Conservation (phyloP, 1,284 basidiomycete genomes). For the Melampsora americana region DNA sequence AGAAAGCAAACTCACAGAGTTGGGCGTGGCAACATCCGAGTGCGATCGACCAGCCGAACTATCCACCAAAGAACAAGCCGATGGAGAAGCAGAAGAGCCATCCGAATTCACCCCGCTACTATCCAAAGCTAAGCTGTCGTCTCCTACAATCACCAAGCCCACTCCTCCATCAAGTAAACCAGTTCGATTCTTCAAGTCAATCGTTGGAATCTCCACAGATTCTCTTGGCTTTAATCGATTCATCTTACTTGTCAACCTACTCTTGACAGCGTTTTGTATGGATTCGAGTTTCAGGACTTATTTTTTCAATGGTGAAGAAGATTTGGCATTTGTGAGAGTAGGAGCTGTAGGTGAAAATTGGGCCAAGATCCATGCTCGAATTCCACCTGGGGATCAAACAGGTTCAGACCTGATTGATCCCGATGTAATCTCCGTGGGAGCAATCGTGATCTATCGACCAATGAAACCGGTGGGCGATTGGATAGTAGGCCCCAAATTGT, state of each 20-base stretch:
- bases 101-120: neutral
- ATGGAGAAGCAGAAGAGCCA: neutral
- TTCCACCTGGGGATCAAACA: conserved; percentile 55
- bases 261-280: conserved; percentile 59
- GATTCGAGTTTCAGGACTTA: conserved; percentile 61
- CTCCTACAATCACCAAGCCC: neutral
- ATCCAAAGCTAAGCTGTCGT: neutral
- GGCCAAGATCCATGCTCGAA: conserved; percentile 65
- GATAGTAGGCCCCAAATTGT: conserved; percentile 13
- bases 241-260: conserved; percentile 59
- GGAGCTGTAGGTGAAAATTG: conserved; percentile 66
- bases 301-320: conserved; percentile 60
- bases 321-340: conserved; percentile 65
- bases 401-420: neutral
- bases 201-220: conserved; percentile 45
- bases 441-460: conserved; percentile 31
- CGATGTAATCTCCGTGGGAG: neutral
- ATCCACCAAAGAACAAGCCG: no score
- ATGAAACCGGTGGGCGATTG: conserved; percentile 38
- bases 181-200: conserved; percentile 43
- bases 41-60: no score
- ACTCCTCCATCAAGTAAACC: conserved; percentile 13
- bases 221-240: conserved; percentile 36
- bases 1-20: neutral
- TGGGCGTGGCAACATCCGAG: neutral